Conservation (phyloP, 2,329 filamentous ascomycete genomes). For the Ilyonectria destructans region DNA sequence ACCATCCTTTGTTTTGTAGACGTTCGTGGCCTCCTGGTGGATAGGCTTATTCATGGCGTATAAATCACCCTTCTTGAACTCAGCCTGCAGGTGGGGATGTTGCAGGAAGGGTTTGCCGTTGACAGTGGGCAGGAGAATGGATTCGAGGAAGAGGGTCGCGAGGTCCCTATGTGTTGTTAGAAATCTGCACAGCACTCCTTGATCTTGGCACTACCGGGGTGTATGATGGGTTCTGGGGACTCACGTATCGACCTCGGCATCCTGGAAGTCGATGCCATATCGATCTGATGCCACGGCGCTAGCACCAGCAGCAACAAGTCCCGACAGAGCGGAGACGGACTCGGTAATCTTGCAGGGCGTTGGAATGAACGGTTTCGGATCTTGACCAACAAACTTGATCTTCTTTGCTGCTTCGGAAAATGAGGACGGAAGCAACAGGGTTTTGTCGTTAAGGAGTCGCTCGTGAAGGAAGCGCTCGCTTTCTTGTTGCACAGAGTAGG, state of each 20-base stretch:
- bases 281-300: constrained; percentile 29
- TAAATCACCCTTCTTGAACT: constrained; percentile 29
- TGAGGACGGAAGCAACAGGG: constrained; percentile 15
- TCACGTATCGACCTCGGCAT: constrained; percentile 33
- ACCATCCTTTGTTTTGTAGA: constrained; percentile 55
- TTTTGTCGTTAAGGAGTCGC: constrained; percentile 13
- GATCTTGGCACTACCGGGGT: neutral
- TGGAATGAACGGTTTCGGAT: constrained; percentile 29
- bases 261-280: constrained; percentile 33
- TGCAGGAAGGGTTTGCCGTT: constrained; percentile 34
- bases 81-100: constrained; percentile 29
- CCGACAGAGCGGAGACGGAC: constrained; percentile 25
- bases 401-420: constrained; percentile 25
- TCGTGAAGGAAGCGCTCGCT: constrained; percentile 19
- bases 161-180: constrained; percentile 20
- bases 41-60: constrained; percentile 44
- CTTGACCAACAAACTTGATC: constrained; percentile 25
- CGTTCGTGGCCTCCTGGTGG: constrained; percentile 53
- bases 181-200: too few relatives aligned
- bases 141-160: constrained; percentile 41
- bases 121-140: constrained; percentile 35
- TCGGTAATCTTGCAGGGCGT: constrained; percentile 37
- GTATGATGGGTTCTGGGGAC: neutral
- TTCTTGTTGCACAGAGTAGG: constrained; percentile 25
- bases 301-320: constrained; percentile 27